A percentile compares a stretch with the other conserved stretches of the same genome.
Evolutionary conservation across 2,329 filamentous ascomycete genomes (phyloP).

Genomic region (Hymenoscyphus repandus): DNA sequence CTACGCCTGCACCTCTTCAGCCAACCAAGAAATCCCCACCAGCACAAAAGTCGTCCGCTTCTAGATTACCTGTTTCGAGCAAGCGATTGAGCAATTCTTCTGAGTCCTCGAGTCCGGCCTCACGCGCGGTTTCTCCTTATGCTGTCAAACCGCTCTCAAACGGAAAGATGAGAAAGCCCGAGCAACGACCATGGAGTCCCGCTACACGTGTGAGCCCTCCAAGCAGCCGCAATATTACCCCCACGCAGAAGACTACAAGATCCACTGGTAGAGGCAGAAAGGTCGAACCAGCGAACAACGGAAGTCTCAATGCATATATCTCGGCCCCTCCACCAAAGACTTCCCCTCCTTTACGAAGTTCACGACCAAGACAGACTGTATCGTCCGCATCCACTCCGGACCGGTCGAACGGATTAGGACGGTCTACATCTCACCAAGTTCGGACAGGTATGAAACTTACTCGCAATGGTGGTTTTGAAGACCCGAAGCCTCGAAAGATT

Average conservation of each 20-base stretch:
- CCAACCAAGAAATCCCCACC: constrained; percentile 3
- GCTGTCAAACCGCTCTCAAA: constrained; percentile 37
- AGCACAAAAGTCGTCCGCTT: constrained; percentile 13
- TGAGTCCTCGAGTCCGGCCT: constrained; percentile 43
- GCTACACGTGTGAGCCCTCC: constrained; percentile 17
- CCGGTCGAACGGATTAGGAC: neutral
- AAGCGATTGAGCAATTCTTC: constrained; percentile 36
- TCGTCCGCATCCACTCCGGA: constrained; percentile 62
- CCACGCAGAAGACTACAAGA: constrained; percentile 28
- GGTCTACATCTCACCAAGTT: constrained; percentile 20
- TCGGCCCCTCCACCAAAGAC: constrained; percentile 63
- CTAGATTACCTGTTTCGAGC: constrained; percentile 24
- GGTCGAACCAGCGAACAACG: constrained; percentile 30
- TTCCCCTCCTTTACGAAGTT: constrained; percentile 76
- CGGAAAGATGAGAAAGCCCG: constrained; percentile 23
- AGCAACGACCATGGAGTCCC: constrained; percentile 26
- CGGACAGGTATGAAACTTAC: constrained; percentile 27
- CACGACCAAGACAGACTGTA: constrained; percentile 73
- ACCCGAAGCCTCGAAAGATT: constrained; percentile 39
- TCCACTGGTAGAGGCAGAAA: constrained; percentile 20
- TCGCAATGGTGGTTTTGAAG: constrained; percentile 18
- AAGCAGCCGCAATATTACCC: constrained; percentile 32
- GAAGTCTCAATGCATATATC: constrained; percentile 69
- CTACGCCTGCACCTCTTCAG: constrained; percentile 5
- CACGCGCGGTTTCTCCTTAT: constrained; percentile 53